Base-by-base conservation (phyloP, 179 eudicot genomes). In the Spergularia azorica region DNA sequence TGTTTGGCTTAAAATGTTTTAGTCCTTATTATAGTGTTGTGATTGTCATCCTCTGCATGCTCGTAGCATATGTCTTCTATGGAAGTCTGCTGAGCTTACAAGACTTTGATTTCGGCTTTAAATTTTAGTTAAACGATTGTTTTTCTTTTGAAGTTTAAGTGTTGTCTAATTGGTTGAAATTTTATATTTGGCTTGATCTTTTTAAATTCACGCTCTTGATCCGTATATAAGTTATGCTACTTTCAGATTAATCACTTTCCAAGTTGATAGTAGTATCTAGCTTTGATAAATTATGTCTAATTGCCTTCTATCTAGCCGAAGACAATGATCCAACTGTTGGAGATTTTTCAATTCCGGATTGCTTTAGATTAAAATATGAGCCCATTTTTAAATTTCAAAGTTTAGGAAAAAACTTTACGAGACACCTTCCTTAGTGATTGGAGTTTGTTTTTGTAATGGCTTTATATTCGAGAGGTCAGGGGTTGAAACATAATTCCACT, bases 11-110 rank as follows among this genome's bases (percentile, higher is more conserved):
- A 36, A 36, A 36, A 36, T 36, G 39, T 3, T 36, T 36, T 36
- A 36, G 39, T 36, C 10, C 32, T 70, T 75, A 9, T 58, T 51
- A 20, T 63, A 20, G 54, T 70, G 84, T 65, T 70, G 60, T 67
- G 67, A 4, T 16, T 57, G 62, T 56, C 17, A 55, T 32, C 20
- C 36, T 75, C 52, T 43, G 64, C 21, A 26, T 70, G 54, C 17
- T 58, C 68, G 48, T 20, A 61, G 75, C 51, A 17, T 20, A 50
- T 43, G 57, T 56, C 32, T 78, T 69, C 15, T 5, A 68, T 55
- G 58, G 26, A 57, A 56, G 20, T 39, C 63, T 38, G 50, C 10
- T 38, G 52, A 55, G 62, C 52, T 50, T 20, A 13, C 51, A 68
- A 39, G 21, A 21, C 18, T 71, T 32, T 10, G 38, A n/a, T 32